A percentile compares a stretch with the other conserved stretches of the same genome.
Conservation (phyloP, 345 rosid genomes). For the Syzygium aqueum region DNA sequence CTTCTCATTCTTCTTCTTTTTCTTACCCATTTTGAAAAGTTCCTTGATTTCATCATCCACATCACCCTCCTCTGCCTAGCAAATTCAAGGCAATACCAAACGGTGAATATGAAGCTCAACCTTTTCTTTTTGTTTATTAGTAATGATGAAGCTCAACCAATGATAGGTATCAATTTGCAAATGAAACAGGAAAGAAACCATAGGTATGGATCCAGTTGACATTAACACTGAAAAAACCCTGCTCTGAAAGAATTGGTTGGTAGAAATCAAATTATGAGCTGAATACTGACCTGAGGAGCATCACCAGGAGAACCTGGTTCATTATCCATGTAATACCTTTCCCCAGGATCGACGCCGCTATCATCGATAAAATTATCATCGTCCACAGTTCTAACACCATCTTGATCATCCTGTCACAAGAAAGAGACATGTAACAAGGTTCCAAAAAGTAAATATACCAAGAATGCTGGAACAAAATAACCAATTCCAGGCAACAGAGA, state of each 20-base stretch:
- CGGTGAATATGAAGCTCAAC: neutral
- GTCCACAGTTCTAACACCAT: constrained; percentile 72
- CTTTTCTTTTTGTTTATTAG: neutral
- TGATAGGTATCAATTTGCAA: neutral
- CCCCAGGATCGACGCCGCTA: constrained; percentile 77
- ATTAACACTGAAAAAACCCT: neutral
- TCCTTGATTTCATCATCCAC: constrained; percentile 83
- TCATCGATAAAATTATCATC: constrained; percentile 95
- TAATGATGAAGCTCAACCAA: neutral
- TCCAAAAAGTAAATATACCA: neutral
- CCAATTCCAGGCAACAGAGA: neutral
- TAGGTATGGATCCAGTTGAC: neutral
- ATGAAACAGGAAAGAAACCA: neutral
- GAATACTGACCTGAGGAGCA: constrained; percentile 59
- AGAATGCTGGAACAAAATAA: neutral
- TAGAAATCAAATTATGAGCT: neutral
- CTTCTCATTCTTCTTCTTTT: constrained; percentile 73
- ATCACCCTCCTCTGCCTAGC: constrained; percentile 85
- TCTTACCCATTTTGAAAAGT: constrained; percentile 84
- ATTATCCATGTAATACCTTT: constrained; percentile 56
- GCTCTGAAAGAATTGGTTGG: neutral
- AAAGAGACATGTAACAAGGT: neutral
- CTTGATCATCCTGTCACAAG: constrained; percentile 69
- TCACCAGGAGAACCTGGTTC: constrained; percentile 54
- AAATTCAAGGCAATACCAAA: neutral